Base-by-base conservation (phyloP, 805 yeast genomes). In the Wickerhamomyces canadensis region DNA sequence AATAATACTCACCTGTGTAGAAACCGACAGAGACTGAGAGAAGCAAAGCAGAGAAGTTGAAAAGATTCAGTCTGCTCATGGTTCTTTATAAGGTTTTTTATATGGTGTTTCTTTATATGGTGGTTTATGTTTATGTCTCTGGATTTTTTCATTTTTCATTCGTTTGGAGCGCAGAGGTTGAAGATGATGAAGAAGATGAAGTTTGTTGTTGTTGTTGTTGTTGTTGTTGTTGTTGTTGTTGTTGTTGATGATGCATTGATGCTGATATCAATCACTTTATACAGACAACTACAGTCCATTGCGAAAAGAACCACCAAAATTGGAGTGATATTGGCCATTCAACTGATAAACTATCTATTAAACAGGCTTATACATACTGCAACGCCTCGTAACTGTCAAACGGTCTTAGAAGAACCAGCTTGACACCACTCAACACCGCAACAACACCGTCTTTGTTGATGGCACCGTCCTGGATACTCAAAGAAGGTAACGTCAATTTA, bases 21-120 rank as follows among this genome's bases (percentile, higher is more conserved):
- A 70, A 62, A 4, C 79, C 78, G 4, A 61, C 65, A 7, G 55
- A 47, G 4, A 54, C 43, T 4, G 55, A 42, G 18, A 54, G 44
- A 32, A 49, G 21, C 9, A 50, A 31, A 3, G 51, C 54, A 4
- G 59, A 51, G 26, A 47, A 34, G 42, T 54, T 54, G 42, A 54
- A 54, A 36, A 49, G 16, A 36, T 54, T 53, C n/a, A 54, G 38
- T 44, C 57, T 41, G n/a, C 54, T 42, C 55, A 51, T 52, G n/a
- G n/a, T n/a, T n/a, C n/a, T n/a, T 29, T 19, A 11, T 16, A 31
- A 26, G 16, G 13, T 4, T 19, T 8, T 17, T 7, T 27, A 1
- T 4, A 28, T 32, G 24, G 24, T 15, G 27, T 36, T 25, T 27
- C 17, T 27, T 14, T 21, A 7, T 21, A 21, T n/a, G 23, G 23